These are phyloP conservation scores for Cytospora piceae DNA, from an alignment of 2,329 filamentous ascomycete species.

Conservation along the genomic window DNA sequence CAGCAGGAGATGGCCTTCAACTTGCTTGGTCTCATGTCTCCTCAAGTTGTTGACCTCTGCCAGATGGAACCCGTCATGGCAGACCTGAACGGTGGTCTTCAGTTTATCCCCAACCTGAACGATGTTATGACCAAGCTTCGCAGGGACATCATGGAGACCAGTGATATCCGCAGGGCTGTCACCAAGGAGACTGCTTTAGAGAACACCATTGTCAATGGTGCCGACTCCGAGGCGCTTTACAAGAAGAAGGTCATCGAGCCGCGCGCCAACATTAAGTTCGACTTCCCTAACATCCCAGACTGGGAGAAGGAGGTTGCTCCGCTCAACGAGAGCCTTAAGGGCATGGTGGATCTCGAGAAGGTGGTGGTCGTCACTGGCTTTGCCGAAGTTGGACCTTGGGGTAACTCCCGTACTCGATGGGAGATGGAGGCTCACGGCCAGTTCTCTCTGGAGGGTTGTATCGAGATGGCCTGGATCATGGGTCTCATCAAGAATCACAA, in stretches of 20 bases:
- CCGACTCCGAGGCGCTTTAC: conserved; percentile 88
- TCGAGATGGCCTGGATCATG: conserved; percentile 99
- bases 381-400: conserved; percentile 94
- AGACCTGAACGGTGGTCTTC: conserved; percentile 94
- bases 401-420: conserved; percentile 97
- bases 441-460: conserved; percentile 95
- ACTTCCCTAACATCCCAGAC: conserved; percentile 87
- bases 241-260: conserved; percentile 93
- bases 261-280: conserved; percentile 96
- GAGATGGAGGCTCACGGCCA: conserved; percentile 98
- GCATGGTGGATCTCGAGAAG: conserved; percentile 98
- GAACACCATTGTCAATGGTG: conserved; percentile 96
- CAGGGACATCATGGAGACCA: conserved; percentile 93
- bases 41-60: conserved; percentile 91
- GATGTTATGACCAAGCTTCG: conserved; percentile 90
- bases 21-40: conserved; percentile 92
- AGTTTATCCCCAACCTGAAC: conserved; percentile 96
- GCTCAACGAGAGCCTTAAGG: conserved; percentile 85
- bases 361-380: conserved; percentile 98
- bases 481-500: conserved; percentile 99
- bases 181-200: conserved; percentile 95
- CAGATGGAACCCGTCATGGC: conserved; percentile 95
- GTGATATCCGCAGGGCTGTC: conserved; percentile 89
- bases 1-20: conserved; percentile 99
- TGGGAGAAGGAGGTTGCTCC: conserved; percentile 92